Base-by-base conservation (phyloP, 2,329 filamentous ascomycete species). In the Lachnum nothofagi region DNA sequence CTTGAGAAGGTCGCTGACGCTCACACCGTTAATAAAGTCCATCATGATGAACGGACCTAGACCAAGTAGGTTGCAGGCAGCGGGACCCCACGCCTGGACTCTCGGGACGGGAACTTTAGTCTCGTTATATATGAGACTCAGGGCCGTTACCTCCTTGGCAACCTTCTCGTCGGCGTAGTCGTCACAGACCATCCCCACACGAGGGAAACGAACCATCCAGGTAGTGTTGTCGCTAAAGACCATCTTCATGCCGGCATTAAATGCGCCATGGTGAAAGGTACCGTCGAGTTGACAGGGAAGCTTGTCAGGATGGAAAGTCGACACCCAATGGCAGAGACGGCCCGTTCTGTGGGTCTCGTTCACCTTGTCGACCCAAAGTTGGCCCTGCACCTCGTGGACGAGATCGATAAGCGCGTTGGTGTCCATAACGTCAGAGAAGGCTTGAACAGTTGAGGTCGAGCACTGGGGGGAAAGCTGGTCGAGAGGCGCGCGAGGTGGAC, bases 211-310 rank as follows among this genome's bases (percentile, higher is more conserved):
- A 35, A 55, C 38, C 43, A 49, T 29, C 52, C 49, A 55, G 42
- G 43, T 34, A 44, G 49, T 55, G 20, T 24, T 16, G 24, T 55
- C 39, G 40, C 49, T 50, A n/a, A 68, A 68, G 8, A 64, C 57
- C 54, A 68, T 60, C 48, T 66, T 68, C 20, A 65, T 38, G 6
- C 64, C 58, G 2, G 60, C 59, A 54, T 67, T 68, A 38, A 64
- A 68, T 51, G 62, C 48, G 20, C 64, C 63, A 55, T 65, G 42
- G 51, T 63, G 52, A 56, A 67, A 64, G 35, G 55, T 56, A 35
- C 64, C 53, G 5, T 66, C 62, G 22, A 65, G 59, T 48, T 59
- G 48, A 55, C 65, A 67, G 35, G 57, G 58, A 59, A 65, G 61
- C 38, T 61, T 61, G 19, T 63, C 17, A 24, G 62, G 59, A 60